Evolutionary conservation across 768 basidiomycete genomes (phyloP).

Genomic region (Tephrocybe sp.): DNA sequence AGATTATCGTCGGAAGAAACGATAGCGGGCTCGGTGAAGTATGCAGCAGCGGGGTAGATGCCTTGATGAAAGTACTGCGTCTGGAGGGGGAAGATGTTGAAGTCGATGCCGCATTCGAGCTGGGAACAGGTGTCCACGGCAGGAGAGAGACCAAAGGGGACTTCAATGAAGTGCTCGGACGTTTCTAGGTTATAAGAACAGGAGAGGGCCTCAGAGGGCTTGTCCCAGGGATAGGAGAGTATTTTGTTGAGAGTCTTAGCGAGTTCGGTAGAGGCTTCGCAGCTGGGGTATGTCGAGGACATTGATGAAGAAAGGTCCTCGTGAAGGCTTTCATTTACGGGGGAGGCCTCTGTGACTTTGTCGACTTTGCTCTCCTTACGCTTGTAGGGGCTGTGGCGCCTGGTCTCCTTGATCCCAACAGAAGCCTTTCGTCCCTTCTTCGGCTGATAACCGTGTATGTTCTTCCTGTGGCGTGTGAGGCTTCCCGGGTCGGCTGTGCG

Average conservation of each 20-base stretch:
- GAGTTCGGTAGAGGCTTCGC: not conserved
- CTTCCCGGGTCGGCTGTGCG: slow-evolving; percentile 28
- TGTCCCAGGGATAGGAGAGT: slow-evolving; percentile 9
- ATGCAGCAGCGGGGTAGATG: not conserved
- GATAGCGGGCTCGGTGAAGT: not conserved
- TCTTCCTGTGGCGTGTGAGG: slow-evolving; percentile 32
- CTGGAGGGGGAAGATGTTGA: not conserved
- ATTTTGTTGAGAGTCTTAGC: not conserved
- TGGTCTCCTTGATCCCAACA: not conserved
- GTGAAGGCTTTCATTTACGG: not conserved
- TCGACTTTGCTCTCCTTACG: not conserved
- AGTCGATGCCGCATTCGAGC: not conserved
- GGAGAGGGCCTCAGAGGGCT: not conserved
- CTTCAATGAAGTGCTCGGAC: not conserved
- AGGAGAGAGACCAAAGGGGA: not conserved
- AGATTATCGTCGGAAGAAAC: not conserved
- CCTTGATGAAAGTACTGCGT: not conserved
- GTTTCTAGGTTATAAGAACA: not conserved
- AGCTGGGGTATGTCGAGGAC: not conserved
- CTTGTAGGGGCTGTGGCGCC: not conserved
- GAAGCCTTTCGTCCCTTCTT: not conserved
- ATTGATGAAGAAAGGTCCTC: slow-evolving; percentile 1
- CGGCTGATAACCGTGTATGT: slow-evolving; percentile 17
- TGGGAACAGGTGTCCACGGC: slow-evolving; percentile 3
- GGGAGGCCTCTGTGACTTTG: not conserved